Evolutionary conservation across 176 grass and related monocot genomes (phyloP).

Genomic region (Metroxylon sagu): DNA sequence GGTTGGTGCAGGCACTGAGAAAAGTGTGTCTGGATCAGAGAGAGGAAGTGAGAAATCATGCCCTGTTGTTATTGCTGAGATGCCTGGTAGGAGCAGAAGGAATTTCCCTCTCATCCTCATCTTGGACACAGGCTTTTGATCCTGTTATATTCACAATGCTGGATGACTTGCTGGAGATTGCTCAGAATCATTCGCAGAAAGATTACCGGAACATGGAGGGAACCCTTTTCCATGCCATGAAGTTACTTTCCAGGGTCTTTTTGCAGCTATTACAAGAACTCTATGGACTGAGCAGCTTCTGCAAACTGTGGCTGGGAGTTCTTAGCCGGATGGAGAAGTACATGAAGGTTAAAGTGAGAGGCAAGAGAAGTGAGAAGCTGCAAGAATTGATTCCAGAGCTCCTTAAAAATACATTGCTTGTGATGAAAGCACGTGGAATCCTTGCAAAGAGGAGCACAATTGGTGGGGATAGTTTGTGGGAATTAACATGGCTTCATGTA

Average conservation of each 20-base stretch:
- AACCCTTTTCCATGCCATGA: slow-evolving; percentile 65
- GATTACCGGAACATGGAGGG: slow-evolving; percentile 94
- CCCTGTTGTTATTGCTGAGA: slow-evolving; percentile 61
- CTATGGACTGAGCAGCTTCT: slow-evolving; percentile 73
- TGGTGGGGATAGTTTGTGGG: slow-evolving; percentile 90
- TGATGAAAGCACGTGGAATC: slow-evolving; percentile 84
- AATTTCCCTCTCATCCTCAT: slow-evolving; percentile 48
- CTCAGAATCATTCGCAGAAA: slow-evolving; percentile 77
- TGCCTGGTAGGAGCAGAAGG: slow-evolving; percentile 61
- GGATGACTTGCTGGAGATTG: slow-evolving; percentile 73
- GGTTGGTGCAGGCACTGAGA: slow-evolving; percentile 63
- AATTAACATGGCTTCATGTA: slow-evolving; percentile 86
- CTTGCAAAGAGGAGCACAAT: slow-evolving; percentile 91
- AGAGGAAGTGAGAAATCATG: slow-evolving; percentile 90
- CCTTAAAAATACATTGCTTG: slow-evolving; percentile 53
- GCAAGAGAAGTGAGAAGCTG: slow-evolving; percentile 85
- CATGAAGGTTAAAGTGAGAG: slow-evolving; percentile 74
- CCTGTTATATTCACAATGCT: slow-evolving; percentile 69
- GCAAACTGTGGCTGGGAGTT: slow-evolving; percentile 86
- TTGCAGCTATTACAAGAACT: slow-evolving; percentile 69
- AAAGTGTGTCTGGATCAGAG: slow-evolving; percentile 87
- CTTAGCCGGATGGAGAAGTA: slow-evolving; percentile 95
- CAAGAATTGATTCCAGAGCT: slow-evolving; percentile 82
- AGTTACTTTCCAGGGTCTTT: slow-evolving; percentile 60
- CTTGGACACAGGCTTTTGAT: slow-evolving; percentile 85